phyloP scores from a whole-genome alignment of 768 basidiomycete species.

The Coprinopsis cinerea region DNA sequence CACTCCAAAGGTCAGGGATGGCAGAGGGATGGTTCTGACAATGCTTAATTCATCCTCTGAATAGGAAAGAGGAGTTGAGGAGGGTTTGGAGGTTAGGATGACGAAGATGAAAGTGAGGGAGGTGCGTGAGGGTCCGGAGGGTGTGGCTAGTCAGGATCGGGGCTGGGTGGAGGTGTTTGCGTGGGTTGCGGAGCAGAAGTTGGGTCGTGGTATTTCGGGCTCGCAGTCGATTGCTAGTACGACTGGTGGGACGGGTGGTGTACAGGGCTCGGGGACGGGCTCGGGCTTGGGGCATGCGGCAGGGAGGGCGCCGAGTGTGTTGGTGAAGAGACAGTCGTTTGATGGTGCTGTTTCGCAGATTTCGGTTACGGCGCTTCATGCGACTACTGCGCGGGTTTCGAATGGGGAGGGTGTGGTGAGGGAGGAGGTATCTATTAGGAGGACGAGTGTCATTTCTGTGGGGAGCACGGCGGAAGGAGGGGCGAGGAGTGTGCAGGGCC shows the following conservation, averaged over 20 bases:
- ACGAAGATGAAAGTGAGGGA: slow-evolving; percentile 80
- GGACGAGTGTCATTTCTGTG: background rate
- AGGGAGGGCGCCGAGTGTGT: background rate
- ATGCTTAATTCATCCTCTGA: slow-evolving; percentile 26
- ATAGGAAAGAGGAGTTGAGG: slow-evolving; percentile 56
- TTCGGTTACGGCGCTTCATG: slow-evolving; percentile 3
- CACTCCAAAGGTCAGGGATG: slow-evolving; percentile 57
- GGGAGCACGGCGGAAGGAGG: background rate
- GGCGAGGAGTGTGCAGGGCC: slow-evolving; percentile 3
- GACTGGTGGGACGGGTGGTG: background rate
- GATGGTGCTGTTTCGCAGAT: slow-evolving; percentile 1
- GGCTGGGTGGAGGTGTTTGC: slow-evolving; percentile 82
- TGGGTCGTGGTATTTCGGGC: slow-evolving; percentile 17
- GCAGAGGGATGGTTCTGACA: too few relatives aligned
- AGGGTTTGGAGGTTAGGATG: slow-evolving; percentile 80
- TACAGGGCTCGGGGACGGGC: background rate
- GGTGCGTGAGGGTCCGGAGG: slow-evolving; percentile 78
- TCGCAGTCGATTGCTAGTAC: slow-evolving; percentile 16
- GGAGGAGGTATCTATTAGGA: too few relatives aligned
- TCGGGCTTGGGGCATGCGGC: background rate
- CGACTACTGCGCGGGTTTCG: background rate
- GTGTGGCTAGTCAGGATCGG: slow-evolving; percentile 67
- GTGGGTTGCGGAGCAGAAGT: slow-evolving; percentile 76
- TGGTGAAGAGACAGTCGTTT: background rate
- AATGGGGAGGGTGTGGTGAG: background rate